Evolutionary conservation across 1,284 basidiomycete species (phyloP), one percentile per base, ranked within the genome.

Genomic region (Cutaneotrichosporon cutaneum): DNA sequence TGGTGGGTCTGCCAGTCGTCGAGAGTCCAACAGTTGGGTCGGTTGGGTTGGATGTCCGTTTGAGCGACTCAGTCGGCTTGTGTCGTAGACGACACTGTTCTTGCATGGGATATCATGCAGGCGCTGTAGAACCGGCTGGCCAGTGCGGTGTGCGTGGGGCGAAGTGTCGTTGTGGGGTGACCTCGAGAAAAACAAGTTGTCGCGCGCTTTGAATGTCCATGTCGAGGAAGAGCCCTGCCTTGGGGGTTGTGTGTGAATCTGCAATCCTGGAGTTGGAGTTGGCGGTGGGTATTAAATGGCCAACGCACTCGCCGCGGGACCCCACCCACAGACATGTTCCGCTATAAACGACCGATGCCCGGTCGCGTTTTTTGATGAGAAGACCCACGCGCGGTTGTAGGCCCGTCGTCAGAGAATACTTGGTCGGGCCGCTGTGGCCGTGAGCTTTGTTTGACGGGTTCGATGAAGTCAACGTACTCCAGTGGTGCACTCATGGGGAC

Each of bases 401-500:
- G 4, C 61, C 61, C 8, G 27, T 10, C 22, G 58, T 62, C 32
- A 62, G 54, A 2, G 26, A 9, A 21, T 47, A 52, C 6, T 22
- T 2, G 18, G 21, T 16, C 8, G 4, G 16, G 5, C 4, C 6
- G 35, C 11, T 32, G 2, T 7, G 27, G 14, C 14, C 30, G 26
- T 5, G n/a, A n/a, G n/a, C n/a, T n/a, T n/a, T n/a, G n/a, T n/a
- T n/a, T n/a, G n/a, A 52, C n/a, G 11, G 52, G 52, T 36, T 55
- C 48, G 53, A 62, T 24, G 27, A 58, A 27, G 22, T 62, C 53
- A 27, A 62, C 45, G 22, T 24, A 54, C 1, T 52, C 53, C 11
- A 35, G 44, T 0, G 22, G 33, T 1, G 61, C 61, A 1, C 32
- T 7, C 4, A 26, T 62, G 61, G 2, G 7, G 51, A 58, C 32